phyloP scores from a whole-genome alignment of 139 green algal species.

The Eudorina sp. region DNA sequence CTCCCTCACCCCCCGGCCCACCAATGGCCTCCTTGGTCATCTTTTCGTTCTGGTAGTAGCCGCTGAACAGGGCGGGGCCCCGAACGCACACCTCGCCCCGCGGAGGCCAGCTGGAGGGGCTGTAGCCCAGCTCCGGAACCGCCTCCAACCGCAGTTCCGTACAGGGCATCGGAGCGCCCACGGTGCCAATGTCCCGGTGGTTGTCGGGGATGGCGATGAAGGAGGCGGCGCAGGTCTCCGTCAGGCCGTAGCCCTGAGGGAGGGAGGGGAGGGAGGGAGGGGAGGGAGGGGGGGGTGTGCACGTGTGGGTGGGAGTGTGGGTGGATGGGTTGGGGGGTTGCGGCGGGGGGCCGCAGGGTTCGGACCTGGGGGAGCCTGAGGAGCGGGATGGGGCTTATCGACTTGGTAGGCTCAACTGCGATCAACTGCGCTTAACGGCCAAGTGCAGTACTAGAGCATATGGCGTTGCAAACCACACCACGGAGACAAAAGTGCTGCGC shows the following conservation, averaged over 20 bases:
- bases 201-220: constrained; percentile 79
- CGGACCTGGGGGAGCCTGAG: no score
- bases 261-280: background rate
- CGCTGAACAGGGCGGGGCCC: constrained; percentile 79
- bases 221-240: constrained; percentile 90
- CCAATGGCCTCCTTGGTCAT: constrained; percentile 82
- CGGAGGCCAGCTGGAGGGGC: constrained; percentile 61
- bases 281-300: background rate
- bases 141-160: constrained; percentile 86
- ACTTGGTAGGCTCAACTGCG: no score
- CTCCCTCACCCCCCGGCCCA: constrained; percentile 23
- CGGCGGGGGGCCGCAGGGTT: no score
- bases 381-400: no score
- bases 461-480: no score
- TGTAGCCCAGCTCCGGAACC: constrained; percentile 70
- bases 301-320: no score
- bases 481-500: no score
- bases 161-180: constrained; percentile 82
- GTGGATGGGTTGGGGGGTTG: no score
- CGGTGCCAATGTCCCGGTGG: constrained; percentile 72
- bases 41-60: constrained; percentile 88
- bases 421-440: no score
- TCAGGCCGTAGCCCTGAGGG: constrained; percentile 83
- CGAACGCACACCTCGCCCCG: constrained; percentile 88
- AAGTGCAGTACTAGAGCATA: no score